Conservation (phyloP, 768 basidiomycete species). For the Coprinopsis cinerea region DNA sequence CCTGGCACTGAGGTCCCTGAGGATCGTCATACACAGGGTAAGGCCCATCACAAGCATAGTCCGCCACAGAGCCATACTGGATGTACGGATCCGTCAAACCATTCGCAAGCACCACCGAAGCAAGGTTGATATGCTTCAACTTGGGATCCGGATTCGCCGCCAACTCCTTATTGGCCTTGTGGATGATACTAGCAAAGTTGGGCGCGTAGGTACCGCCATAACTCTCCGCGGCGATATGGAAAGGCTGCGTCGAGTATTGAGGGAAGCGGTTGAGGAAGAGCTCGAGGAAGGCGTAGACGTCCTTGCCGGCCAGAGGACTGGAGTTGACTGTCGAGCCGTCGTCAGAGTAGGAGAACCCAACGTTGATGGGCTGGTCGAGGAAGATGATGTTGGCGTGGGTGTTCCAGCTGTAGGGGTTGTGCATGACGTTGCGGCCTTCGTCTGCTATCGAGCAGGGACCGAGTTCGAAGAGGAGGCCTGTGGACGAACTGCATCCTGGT, state of each 20-base stretch:
- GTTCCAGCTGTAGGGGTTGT: constrained; percentile 86
- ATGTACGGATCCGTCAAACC: constrained; percentile 79
- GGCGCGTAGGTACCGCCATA: constrained; percentile 80
- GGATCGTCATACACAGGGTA: constrained; percentile 76
- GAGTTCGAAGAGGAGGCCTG: constrained; percentile 87
- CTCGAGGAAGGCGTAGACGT: constrained; percentile 82
- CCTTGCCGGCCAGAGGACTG: constrained; percentile 81
- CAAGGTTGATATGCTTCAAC: constrained; percentile 73
- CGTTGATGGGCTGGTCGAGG: constrained; percentile 79
- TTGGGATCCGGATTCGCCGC: constrained; percentile 35
- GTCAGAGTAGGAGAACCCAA: constrained; percentile 84
- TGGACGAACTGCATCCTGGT: constrained; percentile 66
- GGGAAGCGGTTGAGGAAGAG: constrained; percentile 76
- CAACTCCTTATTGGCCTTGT: constrained; percentile 67
- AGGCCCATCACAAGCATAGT: constrained; percentile 77
- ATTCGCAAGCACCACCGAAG: constrained; percentile 81
- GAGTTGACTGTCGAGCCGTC: constrained; percentile 71
- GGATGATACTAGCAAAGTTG: constrained; percentile 78
- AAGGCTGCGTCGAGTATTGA: constrained; percentile 60
- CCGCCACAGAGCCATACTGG: constrained; percentile 77
- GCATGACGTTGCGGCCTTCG: constrained; percentile 60
- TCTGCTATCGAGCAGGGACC: constrained; percentile 79
- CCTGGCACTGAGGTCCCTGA: constrained; percentile 57
- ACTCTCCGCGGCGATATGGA: constrained; percentile 80
- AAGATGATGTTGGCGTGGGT: constrained; percentile 70